Evolutionary conservation across 768 basidiomycete species (phyloP), one percentile per base, ranked within the genome.

Genomic region (Rhodotorula taiwanensis): DNA sequence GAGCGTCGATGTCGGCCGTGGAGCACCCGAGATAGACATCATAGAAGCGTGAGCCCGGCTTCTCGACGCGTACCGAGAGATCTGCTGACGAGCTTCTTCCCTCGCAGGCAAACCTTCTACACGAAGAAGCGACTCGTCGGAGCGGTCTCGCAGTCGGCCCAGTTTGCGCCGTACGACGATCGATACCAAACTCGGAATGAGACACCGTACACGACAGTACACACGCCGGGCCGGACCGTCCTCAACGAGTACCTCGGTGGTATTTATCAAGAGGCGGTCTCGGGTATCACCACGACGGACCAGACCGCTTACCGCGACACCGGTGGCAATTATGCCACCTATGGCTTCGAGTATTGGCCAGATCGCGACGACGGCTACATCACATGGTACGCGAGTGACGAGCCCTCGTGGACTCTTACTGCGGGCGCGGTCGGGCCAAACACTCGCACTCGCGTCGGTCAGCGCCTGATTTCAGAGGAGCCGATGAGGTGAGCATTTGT

Each of bases 391-490:
- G 82, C 82, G 61, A 78, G 83, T 58, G 86, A 83, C 7, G 66
- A 79, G 51, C 75, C 81, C 69, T 80, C 86, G 1, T 95, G 92
- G 91, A 85, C 80, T 27, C 75, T 87, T 47, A 83, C 81, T 9
- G 76, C 87, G 0, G 79, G 76, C 2, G 78, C 87, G 2, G 76
- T 91, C 25, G 87, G 83, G 4, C 76, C 90, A 2, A 86, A 92
- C 76, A 25, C 81, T 0, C 72, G 67, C 8, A 77, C 81, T 0
- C 64, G 83, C 50, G 79, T 98, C 55, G 79, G 81, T 42, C 78
- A 81, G 69, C 80, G 94, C 36, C 72, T 93, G 20, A 84, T 83
- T 62, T 80, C 91, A 10, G 87, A 91, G 71, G 94, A 97, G 75
- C 92, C 94, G 4, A 85, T 95, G 89, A 25, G 25, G 88, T 90